Evolutionary conservation across 2,329 filamentous ascomycete species (phyloP).

Genomic region (Diaporthe batatas): DNA sequence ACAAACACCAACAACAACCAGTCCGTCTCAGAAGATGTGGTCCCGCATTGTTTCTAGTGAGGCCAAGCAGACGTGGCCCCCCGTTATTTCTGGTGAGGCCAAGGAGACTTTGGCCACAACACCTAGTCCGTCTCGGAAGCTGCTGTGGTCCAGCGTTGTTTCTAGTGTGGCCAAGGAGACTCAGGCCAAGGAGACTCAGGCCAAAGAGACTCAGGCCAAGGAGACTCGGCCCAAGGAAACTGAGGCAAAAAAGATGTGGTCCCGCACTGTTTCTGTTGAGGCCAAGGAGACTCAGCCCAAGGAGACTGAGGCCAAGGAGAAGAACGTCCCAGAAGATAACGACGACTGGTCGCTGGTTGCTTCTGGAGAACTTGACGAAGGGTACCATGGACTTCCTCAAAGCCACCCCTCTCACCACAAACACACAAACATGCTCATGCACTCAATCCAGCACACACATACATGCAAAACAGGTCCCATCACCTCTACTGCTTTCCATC

Average conservation of each 20-base stretch:
- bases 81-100: too few species aligned
- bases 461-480: too few species aligned
- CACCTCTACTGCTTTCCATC: not conserved
- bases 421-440: not conserved
- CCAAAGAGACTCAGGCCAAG: too few species aligned
- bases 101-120: too few species aligned
- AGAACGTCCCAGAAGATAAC: not conserved
- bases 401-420: not conserved
- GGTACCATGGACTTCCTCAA: slow-evolving; percentile 41
- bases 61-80: slow-evolving; percentile 11
- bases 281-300: too few species aligned
- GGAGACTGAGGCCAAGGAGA: not conserved
- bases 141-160: too few species aligned
- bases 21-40: slow-evolving; percentile 26
- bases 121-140: too few species aligned
- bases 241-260: slow-evolving; percentile 40
- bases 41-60: slow-evolving; percentile 35
- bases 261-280: slow-evolving; percentile 31
- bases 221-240: too few species aligned
- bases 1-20: not conserved
- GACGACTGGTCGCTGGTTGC: not conserved
- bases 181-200: too few species aligned
- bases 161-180: too few species aligned
- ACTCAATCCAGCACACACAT: not conserved
- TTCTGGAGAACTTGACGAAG: slow-evolving; percentile 25